Conservation (phyloP, 768 basidiomycete species). For the Crepidotus variabilis region DNA sequence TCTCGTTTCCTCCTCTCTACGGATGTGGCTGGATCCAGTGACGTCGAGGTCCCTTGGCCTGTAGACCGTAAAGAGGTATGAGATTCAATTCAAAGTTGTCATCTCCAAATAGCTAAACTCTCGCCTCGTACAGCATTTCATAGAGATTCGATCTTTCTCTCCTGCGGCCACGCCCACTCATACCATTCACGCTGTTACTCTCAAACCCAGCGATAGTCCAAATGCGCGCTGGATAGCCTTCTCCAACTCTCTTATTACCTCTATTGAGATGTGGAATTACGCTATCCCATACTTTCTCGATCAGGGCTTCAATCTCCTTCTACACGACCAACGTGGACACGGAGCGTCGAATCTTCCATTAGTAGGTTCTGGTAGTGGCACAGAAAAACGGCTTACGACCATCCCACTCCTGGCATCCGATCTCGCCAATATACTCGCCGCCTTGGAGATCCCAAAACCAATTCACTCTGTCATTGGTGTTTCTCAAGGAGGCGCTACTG, state of each 20-base stretch:
- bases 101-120: neutral
- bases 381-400: slow-evolving; percentile 23
- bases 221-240: slow-evolving; percentile 49
- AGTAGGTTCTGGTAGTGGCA: neutral
- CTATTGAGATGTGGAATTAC: slow-evolving; percentile 44
- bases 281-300: slow-evolving; percentile 38
- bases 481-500: slow-evolving; percentile 49
- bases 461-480: slow-evolving; percentile 48
- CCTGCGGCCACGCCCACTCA: slow-evolving; percentile 20
- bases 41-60: slow-evolving; percentile 46
- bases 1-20: slow-evolving; percentile 60
- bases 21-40: slow-evolving; percentile 54
- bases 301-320: slow-evolving; percentile 40
- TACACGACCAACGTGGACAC: slow-evolving; percentile 52
- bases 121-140: slow-evolving; percentile 29
- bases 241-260: slow-evolving; percentile 47
- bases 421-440: slow-evolving; percentile 33
- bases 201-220: slow-evolving; percentile 26
- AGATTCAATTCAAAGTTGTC: neutral
- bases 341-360: slow-evolving; percentile 37
- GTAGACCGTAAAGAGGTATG: slow-evolving; percentile 40
- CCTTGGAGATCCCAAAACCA: slow-evolving; percentile 30
- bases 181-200: slow-evolving; percentile 38
- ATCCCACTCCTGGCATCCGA: slow-evolving; percentile 45
- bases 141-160: slow-evolving; percentile 32